These are phyloP conservation scores for Blastocystis sp. DNA, from an alignment of 352 stramenopile genomes.

Conservation along the genomic window DNA sequence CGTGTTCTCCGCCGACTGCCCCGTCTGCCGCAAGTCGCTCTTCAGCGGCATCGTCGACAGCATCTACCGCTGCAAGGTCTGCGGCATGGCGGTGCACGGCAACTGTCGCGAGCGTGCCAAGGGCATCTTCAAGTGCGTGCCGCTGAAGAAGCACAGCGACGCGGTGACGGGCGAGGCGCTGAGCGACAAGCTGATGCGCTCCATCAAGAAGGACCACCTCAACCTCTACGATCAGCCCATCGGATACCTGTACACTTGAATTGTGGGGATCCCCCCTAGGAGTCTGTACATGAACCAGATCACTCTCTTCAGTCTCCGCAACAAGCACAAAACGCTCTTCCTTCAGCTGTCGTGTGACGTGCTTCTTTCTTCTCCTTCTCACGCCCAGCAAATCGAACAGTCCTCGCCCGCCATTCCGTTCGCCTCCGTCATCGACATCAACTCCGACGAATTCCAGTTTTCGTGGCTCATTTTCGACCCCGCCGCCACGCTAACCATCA, in stretches of 20 bases:
- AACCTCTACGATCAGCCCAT: slow-evolving; percentile 28
- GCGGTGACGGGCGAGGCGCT: not conserved
- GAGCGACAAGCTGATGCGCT: slow-evolving; percentile 17
- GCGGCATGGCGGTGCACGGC: slow-evolving; percentile 36
- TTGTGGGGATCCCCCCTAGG: not conserved
- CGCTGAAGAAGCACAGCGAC: not conserved
- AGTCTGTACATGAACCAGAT: slow-evolving; percentile 30
- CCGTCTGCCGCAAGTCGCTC: slow-evolving; percentile 37
- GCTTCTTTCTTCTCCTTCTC: not conserved
- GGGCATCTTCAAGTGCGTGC: slow-evolving; percentile 26
- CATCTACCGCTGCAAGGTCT: slow-evolving; percentile 45
- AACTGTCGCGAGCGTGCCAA: slow-evolving; percentile 44
- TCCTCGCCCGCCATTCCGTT: not conserved
- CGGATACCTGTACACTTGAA: not conserved
- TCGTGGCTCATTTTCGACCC: slow-evolving; percentile 37
- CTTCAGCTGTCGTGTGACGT: slow-evolving; percentile 11
- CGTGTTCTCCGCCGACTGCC: slow-evolving; percentile 20
- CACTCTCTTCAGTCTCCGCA: slow-evolving; percentile 23
- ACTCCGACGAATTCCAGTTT: slow-evolving; percentile 30
- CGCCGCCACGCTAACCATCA: not conserved
- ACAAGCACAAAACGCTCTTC: slow-evolving; percentile 45
- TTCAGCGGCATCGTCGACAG: slow-evolving; percentile 27
- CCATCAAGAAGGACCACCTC: slow-evolving; percentile 9
- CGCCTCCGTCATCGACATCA: slow-evolving; percentile 11
- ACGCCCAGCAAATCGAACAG: slow-evolving; percentile 3